Base-by-base conservation (phyloP, 2,329 filamentous ascomycete genomes). In the Diaporthe destruens region DNA sequence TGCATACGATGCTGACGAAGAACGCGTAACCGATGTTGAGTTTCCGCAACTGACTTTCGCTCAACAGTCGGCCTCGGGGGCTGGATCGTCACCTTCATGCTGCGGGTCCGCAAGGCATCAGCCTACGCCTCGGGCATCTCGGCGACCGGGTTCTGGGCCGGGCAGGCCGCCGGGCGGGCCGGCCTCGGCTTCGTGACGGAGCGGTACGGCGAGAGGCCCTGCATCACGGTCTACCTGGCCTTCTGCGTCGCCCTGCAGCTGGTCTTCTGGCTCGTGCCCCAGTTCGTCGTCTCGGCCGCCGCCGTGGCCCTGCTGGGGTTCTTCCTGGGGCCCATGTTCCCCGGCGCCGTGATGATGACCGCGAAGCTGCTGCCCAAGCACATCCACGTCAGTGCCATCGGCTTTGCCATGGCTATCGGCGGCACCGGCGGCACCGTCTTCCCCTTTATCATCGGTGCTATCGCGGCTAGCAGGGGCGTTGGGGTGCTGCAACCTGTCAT, bases 11-110 rank as follows among this genome's bases (percentile, higher is more conserved):
- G n/a, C n/a, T n/a, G n/a, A n/a, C n/a, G n/a, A n/a, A n/a, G n/a
- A n/a, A n/a, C n/a, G n/a, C n/a, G n/a, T n/a, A n/a, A n/a, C n/a
- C n/a, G n/a, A n/a, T n/a, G n/a, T n/a, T n/a, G 25, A 8, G 14
- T 14, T 49, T 34, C 6, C 42, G 20, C n/a, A 20, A 3, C 59
- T 63, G 7, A 63, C 29, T 16, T 23, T 14, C 20, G 8, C 34
- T n/a, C 42, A 3, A 49, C 42, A 63, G 59, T 63, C 14, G 59
- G 44, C 23, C 74, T 82, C 42, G 71, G 93, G 47, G 82, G 93
- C 18, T 95, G 93, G 93, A 91, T 97, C 75, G 91, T 94, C 63
- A 92, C 91, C 0, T 97, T 97, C 80, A 97, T 97, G 93, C 90
- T 95, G n/a, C 85, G 88, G 25, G 91, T 95, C 32, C 89, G 95